These are phyloP conservation scores for Eucalyptus camaldulensis DNA, from an alignment of 345 rosid genomes.

Conservation along the genomic window DNA sequence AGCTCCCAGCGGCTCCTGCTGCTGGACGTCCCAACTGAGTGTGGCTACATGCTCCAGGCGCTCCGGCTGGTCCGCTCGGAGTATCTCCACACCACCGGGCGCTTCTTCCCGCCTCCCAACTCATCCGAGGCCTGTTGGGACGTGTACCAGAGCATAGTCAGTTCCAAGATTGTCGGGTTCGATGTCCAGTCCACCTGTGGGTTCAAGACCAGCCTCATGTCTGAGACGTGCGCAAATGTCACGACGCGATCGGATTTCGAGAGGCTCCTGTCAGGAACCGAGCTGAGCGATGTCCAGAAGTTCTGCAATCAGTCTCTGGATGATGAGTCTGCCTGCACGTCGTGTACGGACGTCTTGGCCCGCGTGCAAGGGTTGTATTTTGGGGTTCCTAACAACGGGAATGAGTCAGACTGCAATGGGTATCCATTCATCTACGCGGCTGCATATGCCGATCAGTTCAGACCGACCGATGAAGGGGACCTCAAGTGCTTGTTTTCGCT, in stretches of 20 bases:
- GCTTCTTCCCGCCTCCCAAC: slow-evolving; percentile 41
- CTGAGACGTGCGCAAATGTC: slow-evolving; percentile 61
- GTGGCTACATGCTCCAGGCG: slow-evolving; percentile 47
- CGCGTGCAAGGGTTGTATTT: slow-evolving; percentile 21
- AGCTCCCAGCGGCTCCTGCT: not conserved
- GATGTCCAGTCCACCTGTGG: slow-evolving; percentile 46
- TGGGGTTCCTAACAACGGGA: slow-evolving; percentile 30
- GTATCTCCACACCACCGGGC: slow-evolving; percentile 29
- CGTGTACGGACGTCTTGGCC: slow-evolving; percentile 42
- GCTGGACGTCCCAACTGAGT: slow-evolving; percentile 5
- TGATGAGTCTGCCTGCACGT: slow-evolving; percentile 43
- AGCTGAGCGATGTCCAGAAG: slow-evolving; percentile 4
- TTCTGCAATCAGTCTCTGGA: slow-evolving; percentile 49
- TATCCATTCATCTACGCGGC: slow-evolving; percentile 63
- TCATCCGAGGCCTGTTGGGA: slow-evolving; percentile 69
- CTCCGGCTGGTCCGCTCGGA: slow-evolving; percentile 53
- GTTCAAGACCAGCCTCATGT: slow-evolving; percentile 52
- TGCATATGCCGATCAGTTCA: slow-evolving; percentile 23
- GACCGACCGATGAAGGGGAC: slow-evolving; percentile 49
- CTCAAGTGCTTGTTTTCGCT: slow-evolving; percentile 51
- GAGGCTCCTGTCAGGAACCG: slow-evolving; percentile 6
- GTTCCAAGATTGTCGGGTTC: slow-evolving; percentile 11
- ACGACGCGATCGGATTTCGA: slow-evolving; percentile 51
- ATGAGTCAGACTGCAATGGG: slow-evolving; percentile 48
- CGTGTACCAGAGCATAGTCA: slow-evolving; percentile 20